phyloP scores from a whole-genome alignment of 257 asterid species.

The Solanum clarkiae region DNA sequence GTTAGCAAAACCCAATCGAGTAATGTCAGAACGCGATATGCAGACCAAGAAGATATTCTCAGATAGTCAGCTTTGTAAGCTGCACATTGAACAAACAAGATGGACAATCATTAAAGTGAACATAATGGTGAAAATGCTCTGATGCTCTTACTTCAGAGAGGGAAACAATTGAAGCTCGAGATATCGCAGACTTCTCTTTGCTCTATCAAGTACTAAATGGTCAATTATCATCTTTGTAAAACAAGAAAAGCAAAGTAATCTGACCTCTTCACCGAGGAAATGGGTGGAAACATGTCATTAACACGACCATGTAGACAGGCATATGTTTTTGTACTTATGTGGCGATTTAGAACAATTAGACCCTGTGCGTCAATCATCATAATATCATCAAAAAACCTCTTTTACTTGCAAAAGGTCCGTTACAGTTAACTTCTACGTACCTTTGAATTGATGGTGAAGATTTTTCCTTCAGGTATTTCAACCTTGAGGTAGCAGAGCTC shows the following conservation, averaged over 20 bases:
- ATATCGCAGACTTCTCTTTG: neutral
- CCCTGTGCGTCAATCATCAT: conserved; percentile 37
- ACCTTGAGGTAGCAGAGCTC: conserved; percentile 91
- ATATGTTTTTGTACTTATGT: conserved; percentile 60
- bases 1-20: neutral
- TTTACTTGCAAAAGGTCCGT: neutral
- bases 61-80: neutral
- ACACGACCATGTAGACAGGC: conserved; percentile 57
- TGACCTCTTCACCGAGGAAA: conserved; percentile 61
- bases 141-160: neutral
- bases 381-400: neutral
- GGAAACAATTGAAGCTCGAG: neutral
- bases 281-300: conserved; percentile 71
- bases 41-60: neutral
- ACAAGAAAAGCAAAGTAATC: neutral
- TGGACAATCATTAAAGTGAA: neutral
- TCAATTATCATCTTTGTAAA: neutral
- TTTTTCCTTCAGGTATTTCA: conserved; percentile 84
- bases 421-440: conserved; percentile 13
- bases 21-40: neutral
- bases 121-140: neutral
- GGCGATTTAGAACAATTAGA: conserved; percentile 69
- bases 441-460: conserved; percentile 89
- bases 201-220: neutral
- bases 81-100: neutral